phyloP scores from a whole-genome alignment of 2,329 filamentous ascomycete genomes.

The Ceratocystis alfenasii region DNA sequence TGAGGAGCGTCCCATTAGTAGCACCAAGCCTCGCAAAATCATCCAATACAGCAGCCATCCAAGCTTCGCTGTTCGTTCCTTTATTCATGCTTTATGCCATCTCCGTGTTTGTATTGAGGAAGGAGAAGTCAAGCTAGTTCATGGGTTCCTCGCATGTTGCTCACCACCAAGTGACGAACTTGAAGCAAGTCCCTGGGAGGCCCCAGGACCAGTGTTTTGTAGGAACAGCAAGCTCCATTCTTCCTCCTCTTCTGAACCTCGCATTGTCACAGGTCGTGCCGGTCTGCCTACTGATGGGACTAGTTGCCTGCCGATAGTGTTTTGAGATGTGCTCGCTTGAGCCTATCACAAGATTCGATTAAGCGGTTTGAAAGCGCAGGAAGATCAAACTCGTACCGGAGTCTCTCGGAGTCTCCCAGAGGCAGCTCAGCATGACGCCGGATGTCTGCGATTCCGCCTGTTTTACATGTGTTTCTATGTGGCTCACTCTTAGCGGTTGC shows the following conservation, averaged over 20 bases:
- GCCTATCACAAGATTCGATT: not conserved
- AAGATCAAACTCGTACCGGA: constrained; percentile 7
- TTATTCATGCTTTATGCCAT: not conserved
- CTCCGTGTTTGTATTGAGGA: not conserved
- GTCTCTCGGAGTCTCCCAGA: not conserved
- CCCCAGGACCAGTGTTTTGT: not conserved
- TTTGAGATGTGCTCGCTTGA: not conserved
- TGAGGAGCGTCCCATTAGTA: not conserved
- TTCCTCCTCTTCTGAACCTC: not conserved
- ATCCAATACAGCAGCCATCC: constrained; percentile 9
- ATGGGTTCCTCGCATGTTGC: not conserved
- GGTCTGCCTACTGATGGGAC: not conserved
- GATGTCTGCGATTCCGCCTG: constrained; percentile 2
- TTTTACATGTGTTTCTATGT: constrained; percentile 14
- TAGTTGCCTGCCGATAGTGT: not conserved
- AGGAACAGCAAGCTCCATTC: not conserved
- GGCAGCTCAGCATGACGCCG: not conserved
- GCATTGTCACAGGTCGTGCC: not conserved
- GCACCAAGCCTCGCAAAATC: not conserved
- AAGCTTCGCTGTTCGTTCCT: not conserved
- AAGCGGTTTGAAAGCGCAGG: not conserved
- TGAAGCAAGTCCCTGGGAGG: constrained; percentile 1
- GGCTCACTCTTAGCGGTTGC: not conserved
- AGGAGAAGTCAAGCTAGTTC: not conserved
- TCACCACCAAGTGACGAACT: not conserved